Percentiles rank a stretch among this genome's conserved stretches.
Evolutionary conservation across 768 basidiomycete genomes (phyloP).

Genomic region (Trametes cingulata): DNA sequence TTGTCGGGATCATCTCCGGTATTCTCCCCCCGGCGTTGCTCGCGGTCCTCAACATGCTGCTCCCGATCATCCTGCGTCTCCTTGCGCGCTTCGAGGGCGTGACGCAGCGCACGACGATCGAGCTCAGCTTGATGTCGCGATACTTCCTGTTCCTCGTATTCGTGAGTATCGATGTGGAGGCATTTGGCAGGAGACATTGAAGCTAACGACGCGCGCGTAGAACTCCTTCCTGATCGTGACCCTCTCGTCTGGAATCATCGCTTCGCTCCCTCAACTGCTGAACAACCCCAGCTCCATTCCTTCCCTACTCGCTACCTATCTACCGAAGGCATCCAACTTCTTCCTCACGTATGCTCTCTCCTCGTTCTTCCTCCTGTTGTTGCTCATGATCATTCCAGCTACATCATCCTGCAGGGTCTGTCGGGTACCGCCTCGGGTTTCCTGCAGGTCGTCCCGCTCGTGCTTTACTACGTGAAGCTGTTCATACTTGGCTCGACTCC

Average conservation of each 20-base stretch:
- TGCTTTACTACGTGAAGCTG: conserved; percentile 90
- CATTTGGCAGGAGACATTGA: no score
- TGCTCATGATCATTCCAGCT: conserved; percentile 40
- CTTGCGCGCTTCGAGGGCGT: conserved; percentile 88
- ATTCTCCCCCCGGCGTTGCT: conserved; percentile 85
- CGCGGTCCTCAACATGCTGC: conserved; percentile 87
- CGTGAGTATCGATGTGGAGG: conserved; percentile 44
- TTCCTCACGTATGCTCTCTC: conserved; percentile 70
- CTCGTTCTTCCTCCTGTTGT: background rate
- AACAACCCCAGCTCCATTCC: conserved; percentile 73
- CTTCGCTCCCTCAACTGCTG: conserved; percentile 62
- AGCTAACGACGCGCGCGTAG: conserved; percentile 39
- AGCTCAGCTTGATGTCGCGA: conserved; percentile 88
- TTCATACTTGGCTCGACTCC: conserved; percentile 88
- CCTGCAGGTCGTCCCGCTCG: conserved; percentile 70
- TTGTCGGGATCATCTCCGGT: conserved; percentile 87
- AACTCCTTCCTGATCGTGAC: conserved; percentile 94
- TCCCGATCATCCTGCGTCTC: conserved; percentile 80
- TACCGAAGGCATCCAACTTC: conserved; percentile 86
- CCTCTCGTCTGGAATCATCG: conserved; percentile 78
- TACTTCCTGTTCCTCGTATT: conserved; percentile 92
- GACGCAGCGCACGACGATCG: conserved; percentile 78
- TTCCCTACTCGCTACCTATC: conserved; percentile 66
- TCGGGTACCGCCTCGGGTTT: conserved; percentile 79
- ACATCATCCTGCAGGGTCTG: conserved; percentile 79